phyloP scores from a whole-genome alignment of 2,329 filamentous ascomycete genomes.

The Xylariaceae sp. region DNA sequence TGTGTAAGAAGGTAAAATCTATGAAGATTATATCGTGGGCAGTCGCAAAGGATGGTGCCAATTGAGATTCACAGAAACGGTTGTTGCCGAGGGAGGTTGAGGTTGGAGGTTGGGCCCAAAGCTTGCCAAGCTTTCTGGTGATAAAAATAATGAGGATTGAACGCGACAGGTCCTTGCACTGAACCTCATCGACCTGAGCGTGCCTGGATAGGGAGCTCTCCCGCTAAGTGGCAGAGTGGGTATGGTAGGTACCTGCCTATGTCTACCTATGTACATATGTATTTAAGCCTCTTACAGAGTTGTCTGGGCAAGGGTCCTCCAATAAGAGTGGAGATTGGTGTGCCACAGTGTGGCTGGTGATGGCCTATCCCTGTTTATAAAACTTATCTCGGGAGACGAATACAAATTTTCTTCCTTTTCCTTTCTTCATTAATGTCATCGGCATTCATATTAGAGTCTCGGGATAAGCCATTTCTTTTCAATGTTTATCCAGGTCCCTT shows the following conservation, averaged over 20 bases:
- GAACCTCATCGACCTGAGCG: too few relatives aligned
- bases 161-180: too few relatives aligned
- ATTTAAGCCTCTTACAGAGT: too few relatives aligned
- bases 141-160: slow-evolving; percentile 19
- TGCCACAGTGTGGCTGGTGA: slow-evolving; percentile 31
- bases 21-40: background rate
- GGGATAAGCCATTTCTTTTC: slow-evolving; percentile 75
- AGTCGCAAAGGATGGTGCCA: background rate
- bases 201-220: too few relatives aligned
- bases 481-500: slow-evolving; percentile 91
- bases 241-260: too few relatives aligned
- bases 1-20: background rate
- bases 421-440: slow-evolving; percentile 74
- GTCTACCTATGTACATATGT: too few relatives aligned
- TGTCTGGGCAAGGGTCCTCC: background rate
- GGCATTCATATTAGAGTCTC: slow-evolving; percentile 99
- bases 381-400: slow-evolving; percentile 1
- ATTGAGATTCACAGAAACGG: background rate
- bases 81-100: slow-evolving; percentile 1
- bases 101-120: background rate
- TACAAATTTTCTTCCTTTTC: slow-evolving; percentile 47
- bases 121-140: slow-evolving; percentile 8
- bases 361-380: background rate
- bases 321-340: background rate
- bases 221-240: too few relatives aligned